phyloP scores from a whole-genome alignment of 441 rosid species.

The Euphorbia celastroides region DNA sequence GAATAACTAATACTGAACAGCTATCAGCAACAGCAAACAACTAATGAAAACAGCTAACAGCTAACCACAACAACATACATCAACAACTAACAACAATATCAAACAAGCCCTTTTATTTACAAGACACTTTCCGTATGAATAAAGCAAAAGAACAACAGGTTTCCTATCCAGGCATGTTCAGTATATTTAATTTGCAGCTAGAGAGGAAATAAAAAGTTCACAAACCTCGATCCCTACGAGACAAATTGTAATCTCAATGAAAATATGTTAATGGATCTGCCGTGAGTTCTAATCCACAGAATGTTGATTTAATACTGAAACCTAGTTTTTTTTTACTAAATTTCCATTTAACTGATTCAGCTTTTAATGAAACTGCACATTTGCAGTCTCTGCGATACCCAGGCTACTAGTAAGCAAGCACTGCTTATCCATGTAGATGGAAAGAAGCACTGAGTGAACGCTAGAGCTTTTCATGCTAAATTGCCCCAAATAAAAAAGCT shows the following conservation, averaged over 20 bases:
- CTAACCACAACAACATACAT: too few species aligned
- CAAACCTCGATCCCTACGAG: neutral
- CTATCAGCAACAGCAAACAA: too few species aligned
- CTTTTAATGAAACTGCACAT: neutral
- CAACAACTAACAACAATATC: too few species aligned
- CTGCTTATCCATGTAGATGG: conserved; percentile 94
- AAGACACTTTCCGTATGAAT: too few species aligned
- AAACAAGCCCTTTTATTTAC: too few species aligned
- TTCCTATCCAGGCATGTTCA: too few species aligned
- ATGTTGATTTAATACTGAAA: neutral
- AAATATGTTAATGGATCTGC: neutral
- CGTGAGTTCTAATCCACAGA: neutral
- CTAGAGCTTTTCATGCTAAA: conserved; percentile 57
- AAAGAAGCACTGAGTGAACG: conserved; percentile 87
- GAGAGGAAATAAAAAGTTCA: too few species aligned
- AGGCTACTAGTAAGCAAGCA: conserved; percentile 81
- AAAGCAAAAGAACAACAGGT: too few species aligned
- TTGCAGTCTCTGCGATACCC: conserved; percentile 76
- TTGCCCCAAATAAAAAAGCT: conserved; percentile 27
- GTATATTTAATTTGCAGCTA: too few species aligned
- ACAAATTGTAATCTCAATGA: neutral
- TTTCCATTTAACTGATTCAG: neutral
- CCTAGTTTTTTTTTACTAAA: too few species aligned
- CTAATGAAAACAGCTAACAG: too few species aligned
- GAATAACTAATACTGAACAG: too few species aligned